A percentile compares a stretch with the other conserved stretches of the same genome.
phyloP scores from a whole-genome alignment of 2,329 filamentous ascomycete genomes.

The Talaromyces sp. region DNA sequence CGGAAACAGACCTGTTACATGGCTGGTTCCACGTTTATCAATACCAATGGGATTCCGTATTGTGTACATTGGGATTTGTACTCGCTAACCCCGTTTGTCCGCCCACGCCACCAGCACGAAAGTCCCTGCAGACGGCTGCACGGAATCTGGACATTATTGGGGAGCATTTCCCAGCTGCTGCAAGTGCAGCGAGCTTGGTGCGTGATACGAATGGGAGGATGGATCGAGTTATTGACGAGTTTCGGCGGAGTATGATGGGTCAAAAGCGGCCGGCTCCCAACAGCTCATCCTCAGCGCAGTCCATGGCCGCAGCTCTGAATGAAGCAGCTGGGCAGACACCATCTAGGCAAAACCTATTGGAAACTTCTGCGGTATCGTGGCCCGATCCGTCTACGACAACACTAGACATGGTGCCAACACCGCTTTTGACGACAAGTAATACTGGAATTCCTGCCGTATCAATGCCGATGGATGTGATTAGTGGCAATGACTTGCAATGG shows the following conservation, averaged over 20 bases:
- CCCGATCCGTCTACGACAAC: neutral
- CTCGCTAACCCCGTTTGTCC: slow-evolving; percentile 7
- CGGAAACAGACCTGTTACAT: slow-evolving; percentile 3
- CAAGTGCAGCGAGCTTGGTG: neutral
- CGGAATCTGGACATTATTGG: slow-evolving; percentile 1
- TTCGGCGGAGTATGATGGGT: neutral
- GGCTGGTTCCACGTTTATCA: slow-evolving; percentile 6
- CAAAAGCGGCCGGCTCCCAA: neutral
- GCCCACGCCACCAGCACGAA: neutral
- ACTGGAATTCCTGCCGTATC: neutral
- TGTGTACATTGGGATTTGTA: slow-evolving; percentile 3
- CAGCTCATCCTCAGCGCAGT: neutral
- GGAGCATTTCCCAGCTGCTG: slow-evolving; percentile 14
- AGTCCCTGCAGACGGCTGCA: slow-evolving; percentile 2
- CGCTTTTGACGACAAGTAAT: neutral
- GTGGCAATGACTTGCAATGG: neutral
- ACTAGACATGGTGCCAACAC: neutral
- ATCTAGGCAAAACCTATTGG: neutral
- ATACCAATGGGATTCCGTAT: slow-evolving; percentile 10
- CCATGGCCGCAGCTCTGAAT: neutral
- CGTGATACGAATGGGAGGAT: neutral
- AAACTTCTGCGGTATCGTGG: neutral
- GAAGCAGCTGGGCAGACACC: neutral
- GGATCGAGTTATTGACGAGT: neutral
- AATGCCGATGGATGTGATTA: neutral